A percentile compares a stretch with the other conserved stretches of the same genome.
Conservation (phyloP, 140 eudicot genomes). For the Stevia rebaudiana region DNA sequence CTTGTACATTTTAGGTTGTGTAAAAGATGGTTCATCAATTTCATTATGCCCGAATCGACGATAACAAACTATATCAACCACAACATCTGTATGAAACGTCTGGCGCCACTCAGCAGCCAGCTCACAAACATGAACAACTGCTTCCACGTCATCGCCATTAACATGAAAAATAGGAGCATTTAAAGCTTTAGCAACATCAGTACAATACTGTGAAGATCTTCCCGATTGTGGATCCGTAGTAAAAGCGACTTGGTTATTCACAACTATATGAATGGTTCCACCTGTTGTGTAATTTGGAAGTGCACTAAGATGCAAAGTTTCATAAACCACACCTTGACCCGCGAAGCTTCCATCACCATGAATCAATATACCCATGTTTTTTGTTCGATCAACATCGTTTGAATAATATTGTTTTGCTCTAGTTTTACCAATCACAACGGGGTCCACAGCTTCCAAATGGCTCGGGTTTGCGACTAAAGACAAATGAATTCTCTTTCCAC, state of each 20-base stretch:
- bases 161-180: constrained; percentile 89
- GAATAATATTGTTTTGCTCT: constrained; percentile 82
- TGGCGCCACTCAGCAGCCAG: constrained; percentile 99
- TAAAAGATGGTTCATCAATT: constrained; percentile 89
- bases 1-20: constrained; percentile 95
- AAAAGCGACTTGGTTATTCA: constrained; percentile 91
- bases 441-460: constrained; percentile 89
- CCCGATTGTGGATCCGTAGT: constrained; percentile 86
- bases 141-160: constrained; percentile 89
- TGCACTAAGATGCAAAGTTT: constrained; percentile 79
- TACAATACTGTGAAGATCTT: constrained; percentile 89
- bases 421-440: constrained; percentile 85
- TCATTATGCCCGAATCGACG: constrained; percentile 97
- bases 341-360: constrained; percentile 96
- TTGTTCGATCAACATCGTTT: constrained; percentile 61
- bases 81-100: constrained; percentile 85
- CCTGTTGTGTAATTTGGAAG: constrained; percentile 91
- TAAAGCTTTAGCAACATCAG: constrained; percentile 91
- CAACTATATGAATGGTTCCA: constrained; percentile 84
- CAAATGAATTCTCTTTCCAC: constrained; percentile 74
- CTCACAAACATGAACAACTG: constrained; percentile 89
- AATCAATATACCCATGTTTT: constrained; percentile 66
- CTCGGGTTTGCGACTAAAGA: constrained; percentile 92
- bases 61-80: constrained; percentile 85
- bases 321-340: constrained; percentile 92